A percentile compares a stretch with the other conserved stretches of the same genome.
These are phyloP conservation scores for Ceratobasidium sp. DNA, from an alignment of 1,284 basidiomycete species.

Conservation along the genomic window DNA sequence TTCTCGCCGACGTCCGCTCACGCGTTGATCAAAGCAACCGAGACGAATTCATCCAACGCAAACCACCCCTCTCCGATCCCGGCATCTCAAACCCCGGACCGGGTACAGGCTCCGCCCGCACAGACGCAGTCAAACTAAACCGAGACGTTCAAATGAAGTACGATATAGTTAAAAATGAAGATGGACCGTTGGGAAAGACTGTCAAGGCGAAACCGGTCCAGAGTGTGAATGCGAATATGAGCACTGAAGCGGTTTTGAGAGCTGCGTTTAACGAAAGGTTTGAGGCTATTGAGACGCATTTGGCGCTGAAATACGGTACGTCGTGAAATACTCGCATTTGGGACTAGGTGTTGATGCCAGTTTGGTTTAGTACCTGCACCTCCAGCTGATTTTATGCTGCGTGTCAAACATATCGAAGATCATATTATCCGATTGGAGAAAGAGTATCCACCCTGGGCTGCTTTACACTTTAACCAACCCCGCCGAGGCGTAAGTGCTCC, in stretches of 20 bases:
- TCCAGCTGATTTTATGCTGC: slow-evolving; percentile 72
- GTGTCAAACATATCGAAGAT: slow-evolving; percentile 78
- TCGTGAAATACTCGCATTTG: slow-evolving; percentile 30
- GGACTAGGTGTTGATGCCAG: background rate
- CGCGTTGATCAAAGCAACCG: slow-evolving; percentile 81
- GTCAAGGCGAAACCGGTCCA: slow-evolving; percentile 52
- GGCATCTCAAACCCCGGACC: background rate
- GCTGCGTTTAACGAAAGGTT: slow-evolving; percentile 69
- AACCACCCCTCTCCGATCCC: slow-evolving; percentile 60
- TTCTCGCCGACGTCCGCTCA: slow-evolving; percentile 76
- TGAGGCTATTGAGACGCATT: slow-evolving; percentile 74
- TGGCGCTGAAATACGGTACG: slow-evolving; percentile 79
- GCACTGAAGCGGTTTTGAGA: slow-evolving; percentile 67
- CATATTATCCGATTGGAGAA: slow-evolving; percentile 79
- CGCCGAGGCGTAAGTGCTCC: slow-evolving; percentile 74
- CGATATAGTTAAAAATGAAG: slow-evolving; percentile 83
- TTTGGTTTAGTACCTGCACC: slow-evolving; percentile 72
- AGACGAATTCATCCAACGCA: slow-evolving; percentile 75
- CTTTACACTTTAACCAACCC: slow-evolving; percentile 84
- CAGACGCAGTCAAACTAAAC: slow-evolving; percentile 76
- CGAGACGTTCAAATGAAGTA: slow-evolving; percentile 84
- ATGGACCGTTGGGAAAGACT: slow-evolving; percentile 71
- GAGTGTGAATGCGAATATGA: slow-evolving; percentile 51
- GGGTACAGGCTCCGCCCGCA: slow-evolving; percentile 71
- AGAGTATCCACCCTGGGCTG: slow-evolving; percentile 86